Percentiles rank a stretch among this genome's conserved stretches.
phyloP scores from a whole-genome alignment of 192 early-diverging fungal genomes.

The Coemansia sp. region DNA sequence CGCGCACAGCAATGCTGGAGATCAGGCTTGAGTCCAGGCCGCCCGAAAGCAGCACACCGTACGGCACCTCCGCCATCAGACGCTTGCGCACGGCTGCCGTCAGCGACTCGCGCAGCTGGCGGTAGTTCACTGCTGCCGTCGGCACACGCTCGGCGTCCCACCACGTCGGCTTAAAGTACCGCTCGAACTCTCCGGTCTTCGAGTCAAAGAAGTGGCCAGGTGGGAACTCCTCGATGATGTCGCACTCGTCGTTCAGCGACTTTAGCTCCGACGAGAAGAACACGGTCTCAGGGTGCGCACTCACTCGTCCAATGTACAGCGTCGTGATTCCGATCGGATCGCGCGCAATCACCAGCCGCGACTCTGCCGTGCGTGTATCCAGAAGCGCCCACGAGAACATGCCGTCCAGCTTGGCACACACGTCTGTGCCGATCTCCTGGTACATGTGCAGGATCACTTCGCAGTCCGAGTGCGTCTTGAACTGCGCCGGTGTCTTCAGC shows the following conservation, averaged over 20 bases:
- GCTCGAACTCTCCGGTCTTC: constrained; percentile 70
- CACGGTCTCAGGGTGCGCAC: constrained; percentile 77
- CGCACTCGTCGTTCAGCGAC: constrained; percentile 94
- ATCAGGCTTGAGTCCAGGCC: constrained; percentile 96
- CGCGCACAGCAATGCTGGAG: constrained; percentile 88
- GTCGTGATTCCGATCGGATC: constrained; percentile 99
- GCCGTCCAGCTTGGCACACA: constrained; percentile 87
- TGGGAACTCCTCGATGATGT: constrained; percentile 95
- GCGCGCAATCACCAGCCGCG: constrained; percentile 87
- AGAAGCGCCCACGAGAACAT: constrained; percentile 96
- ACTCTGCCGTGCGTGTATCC: constrained; percentile 66
- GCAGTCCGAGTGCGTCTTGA: constrained; percentile 98
- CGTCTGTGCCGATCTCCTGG: constrained; percentile 78
- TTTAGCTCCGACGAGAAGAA: constrained; percentile 97
- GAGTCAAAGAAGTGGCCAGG: constrained; percentile 93
- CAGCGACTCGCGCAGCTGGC: constrained; percentile 72
- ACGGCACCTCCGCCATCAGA: constrained; percentile 97
- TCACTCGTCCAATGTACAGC: constrained; percentile 89
- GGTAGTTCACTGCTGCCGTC: constrained; percentile 58
- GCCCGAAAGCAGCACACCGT: constrained; percentile 92
- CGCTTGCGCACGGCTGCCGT: constrained; percentile 91
- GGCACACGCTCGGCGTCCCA: constrained; percentile 60
- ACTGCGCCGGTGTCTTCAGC: constrained; percentile 69
- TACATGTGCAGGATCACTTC: constrained; percentile 95
- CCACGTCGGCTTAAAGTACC: constrained; percentile 92